A percentile compares a stretch with the other conserved stretches of the same genome.
These are phyloP conservation scores for Knoxdaviesia proteae DNA, from an alignment of 2,329 filamentous ascomycete species.

Conservation along the genomic window DNA sequence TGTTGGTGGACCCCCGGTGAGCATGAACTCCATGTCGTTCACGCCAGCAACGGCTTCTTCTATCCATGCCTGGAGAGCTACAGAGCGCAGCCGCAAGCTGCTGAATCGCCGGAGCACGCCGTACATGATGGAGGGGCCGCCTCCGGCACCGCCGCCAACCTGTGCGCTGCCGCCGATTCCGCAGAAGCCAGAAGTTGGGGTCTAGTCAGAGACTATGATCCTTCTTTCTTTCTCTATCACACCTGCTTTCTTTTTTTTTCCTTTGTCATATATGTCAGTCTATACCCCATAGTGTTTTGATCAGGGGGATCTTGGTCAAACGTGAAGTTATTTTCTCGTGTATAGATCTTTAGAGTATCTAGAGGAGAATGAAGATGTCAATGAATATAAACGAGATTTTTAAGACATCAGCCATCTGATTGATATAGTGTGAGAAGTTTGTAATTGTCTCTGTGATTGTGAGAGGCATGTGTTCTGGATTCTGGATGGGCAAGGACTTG, in stretches of 20 bases:
- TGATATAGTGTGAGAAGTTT: too few species aligned
- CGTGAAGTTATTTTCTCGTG: too few species aligned
- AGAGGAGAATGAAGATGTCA: too few species aligned
- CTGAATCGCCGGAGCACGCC: slow-evolving; percentile 27
- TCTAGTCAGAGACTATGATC: background rate
- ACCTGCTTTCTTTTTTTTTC: background rate
- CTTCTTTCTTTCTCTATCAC: background rate
- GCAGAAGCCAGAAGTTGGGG: slow-evolving; percentile 7
- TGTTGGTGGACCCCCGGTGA: slow-evolving; percentile 6
- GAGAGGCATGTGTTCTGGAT: too few species aligned
- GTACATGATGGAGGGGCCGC: slow-evolving; percentile 27
- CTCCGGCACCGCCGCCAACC: slow-evolving; percentile 31
- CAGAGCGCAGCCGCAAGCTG: slow-evolving; percentile 1
- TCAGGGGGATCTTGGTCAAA: too few species aligned
- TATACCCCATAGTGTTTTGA: too few species aligned
- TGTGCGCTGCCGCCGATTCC: slow-evolving; percentile 34
- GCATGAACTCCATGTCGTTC: slow-evolving; percentile 1
- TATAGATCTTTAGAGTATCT: too few species aligned
- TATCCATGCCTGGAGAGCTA: background rate
- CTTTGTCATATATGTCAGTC: too few species aligned
- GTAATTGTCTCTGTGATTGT: too few species aligned
- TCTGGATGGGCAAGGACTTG: too few species aligned
- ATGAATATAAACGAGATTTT: too few species aligned
- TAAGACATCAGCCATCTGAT: too few species aligned
- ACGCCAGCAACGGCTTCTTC: slow-evolving; percentile 1